These are phyloP conservation scores for Cardamine resedifolia DNA, from an alignment of 345 rosid species.

Conservation along the genomic window DNA sequence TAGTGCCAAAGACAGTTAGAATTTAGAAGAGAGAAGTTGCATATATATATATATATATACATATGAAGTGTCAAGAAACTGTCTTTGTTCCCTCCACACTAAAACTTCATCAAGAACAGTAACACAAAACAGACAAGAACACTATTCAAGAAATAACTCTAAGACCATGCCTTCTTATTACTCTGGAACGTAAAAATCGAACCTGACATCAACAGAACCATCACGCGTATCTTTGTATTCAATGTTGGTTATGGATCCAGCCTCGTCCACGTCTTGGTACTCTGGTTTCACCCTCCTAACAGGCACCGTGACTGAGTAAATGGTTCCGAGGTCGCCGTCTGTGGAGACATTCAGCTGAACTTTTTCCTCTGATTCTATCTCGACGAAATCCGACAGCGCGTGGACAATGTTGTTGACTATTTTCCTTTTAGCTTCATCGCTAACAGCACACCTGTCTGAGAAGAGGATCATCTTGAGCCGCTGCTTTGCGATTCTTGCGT, in stretches of 20 bases:
- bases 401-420: constrained; percentile 78
- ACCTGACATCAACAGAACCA: constrained; percentile 85
- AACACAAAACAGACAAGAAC: constrained; percentile 25
- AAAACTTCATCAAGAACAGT: constrained; percentile 24
- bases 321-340: constrained; percentile 82
- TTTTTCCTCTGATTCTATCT: constrained; percentile 93
- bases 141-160: constrained; percentile 22
- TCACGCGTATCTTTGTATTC: constrained; percentile 75
- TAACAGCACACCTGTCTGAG: constrained; percentile 94
- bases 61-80: constrained; percentile 36
- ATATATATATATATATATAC: constrained; percentile 49
- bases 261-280: constrained; percentile 66
- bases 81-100: constrained; percentile 30
- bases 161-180: constrained; percentile 10
- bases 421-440: constrained; percentile 87
- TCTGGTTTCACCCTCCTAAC: constrained; percentile 87
- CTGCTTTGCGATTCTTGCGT: constrained; percentile 94
- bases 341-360: constrained; percentile 87
- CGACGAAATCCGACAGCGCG: constrained; percentile 85
- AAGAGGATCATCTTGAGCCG: constrained; percentile 95
- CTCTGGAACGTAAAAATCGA: constrained; percentile 89
- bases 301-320: constrained; percentile 93
- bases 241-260: constrained; percentile 64
- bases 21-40: constrained; percentile 1
- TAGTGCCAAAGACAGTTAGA: neutral